Evolutionary conservation across 2,329 filamentous ascomycete species (phyloP), one percentile per base, ranked within the genome.

Genomic region (Alternaria sp.): DNA sequence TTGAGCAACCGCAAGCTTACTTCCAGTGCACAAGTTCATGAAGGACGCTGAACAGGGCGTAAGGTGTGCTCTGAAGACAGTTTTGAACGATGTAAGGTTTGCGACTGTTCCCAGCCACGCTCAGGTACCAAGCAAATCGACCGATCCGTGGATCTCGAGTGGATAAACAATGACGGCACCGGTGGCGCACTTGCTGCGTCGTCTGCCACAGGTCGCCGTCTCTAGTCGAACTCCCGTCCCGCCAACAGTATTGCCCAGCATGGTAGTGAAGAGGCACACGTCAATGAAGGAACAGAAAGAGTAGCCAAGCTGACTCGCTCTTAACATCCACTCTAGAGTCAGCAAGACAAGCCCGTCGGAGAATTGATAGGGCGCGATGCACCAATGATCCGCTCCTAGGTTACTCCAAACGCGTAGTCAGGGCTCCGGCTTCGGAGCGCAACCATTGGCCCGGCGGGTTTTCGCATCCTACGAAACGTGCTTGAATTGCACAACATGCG

Each of bases 371-470:
- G 64, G 61, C 57, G 44, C 23, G 54, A 62, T 50, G 58, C 52
- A 59, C 63, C 59, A 66, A 64, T 66, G 54, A 57, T 59, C 32
- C 13, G 54, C 56, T 26, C 49, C 54, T 46, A 61, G 61, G 60
- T 71, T 69, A 73, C 71, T 69, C 62, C 65, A 70, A 66, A 64
- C 62, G 54, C 66, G 61, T 64, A 64, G 69, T 71, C 67, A 74
- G 64, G 64, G 67, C 70, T 73, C 74, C 74, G 73, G 74, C 65
- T 67, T 69, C 73, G 74, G 74, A 62, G 69, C 54, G 49, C 54
- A 58, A 61, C 59, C 47, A 70, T 72, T 72, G 70, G 69, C 23
- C 61, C 59, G 55, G 68, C 58, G 70, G 63, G 57, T 52, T 51
- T 49, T 60, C 56, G 61, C 61, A 54, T 62, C 52, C 50, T 61